phyloP scores from a whole-genome alignment of 441 rosid species.

The Adansonia gregorii region DNA sequence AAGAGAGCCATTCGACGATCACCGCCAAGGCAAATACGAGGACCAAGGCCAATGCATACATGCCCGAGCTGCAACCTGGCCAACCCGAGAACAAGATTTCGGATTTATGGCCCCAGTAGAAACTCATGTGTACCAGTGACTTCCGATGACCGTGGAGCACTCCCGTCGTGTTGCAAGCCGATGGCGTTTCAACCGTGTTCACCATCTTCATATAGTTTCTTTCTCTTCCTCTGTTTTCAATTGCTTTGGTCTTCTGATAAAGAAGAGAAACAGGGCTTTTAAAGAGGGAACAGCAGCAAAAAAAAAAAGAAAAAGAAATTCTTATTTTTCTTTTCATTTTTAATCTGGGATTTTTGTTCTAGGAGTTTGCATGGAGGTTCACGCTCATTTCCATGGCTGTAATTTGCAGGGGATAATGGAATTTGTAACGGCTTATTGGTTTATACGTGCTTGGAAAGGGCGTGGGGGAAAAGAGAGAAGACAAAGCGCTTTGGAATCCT shows the following conservation, averaged over 20 bases:
- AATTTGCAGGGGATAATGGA: no score
- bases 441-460: no score
- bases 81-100: constrained; percentile 67
- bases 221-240: neutral
- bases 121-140: neutral
- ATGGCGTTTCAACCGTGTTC: neutral
- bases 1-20: constrained; percentile 56
- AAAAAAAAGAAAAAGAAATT: neutral
- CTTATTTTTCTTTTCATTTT: neutral
- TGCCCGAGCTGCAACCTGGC: constrained; percentile 61
- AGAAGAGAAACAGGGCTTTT: neutral
- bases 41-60: constrained; percentile 66
- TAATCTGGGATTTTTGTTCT: neutral
- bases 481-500: neutral
- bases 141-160: neutral
- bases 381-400: no score
- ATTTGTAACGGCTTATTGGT: no score
- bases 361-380: no score
- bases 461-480: no score
- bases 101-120: constrained; percentile 1
- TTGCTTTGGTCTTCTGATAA: neutral
- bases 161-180: neutral
- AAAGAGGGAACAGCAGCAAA: neutral
- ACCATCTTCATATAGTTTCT: neutral
- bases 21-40: constrained; percentile 64